Percentiles rank a stretch among this genome's conserved stretches.
Conservation (phyloP, 306 rosid species). For the Rubus parviflorus region DNA sequence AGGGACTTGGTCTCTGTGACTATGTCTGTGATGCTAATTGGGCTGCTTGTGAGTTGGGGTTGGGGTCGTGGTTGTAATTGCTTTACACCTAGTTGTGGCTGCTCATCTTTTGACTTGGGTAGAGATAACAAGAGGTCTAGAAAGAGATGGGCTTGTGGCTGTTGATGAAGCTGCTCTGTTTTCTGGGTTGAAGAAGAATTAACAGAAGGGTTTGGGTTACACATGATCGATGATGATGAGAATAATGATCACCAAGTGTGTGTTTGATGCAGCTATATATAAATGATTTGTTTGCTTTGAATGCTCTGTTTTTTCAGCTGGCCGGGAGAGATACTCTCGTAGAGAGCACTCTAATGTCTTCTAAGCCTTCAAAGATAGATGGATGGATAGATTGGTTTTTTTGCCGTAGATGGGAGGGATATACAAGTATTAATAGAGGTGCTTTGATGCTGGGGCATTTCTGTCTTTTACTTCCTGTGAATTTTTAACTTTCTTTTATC, state of each 20-base stretch:
- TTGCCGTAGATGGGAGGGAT: constrained; percentile 19
- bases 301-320: constrained; percentile 10
- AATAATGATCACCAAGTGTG: neutral
- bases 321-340: constrained; percentile 32
- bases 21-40: constrained; percentile 22
- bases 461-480: neutral
- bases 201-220: constrained; percentile 20
- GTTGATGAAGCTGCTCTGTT: constrained; percentile 16
- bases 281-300: neutral
- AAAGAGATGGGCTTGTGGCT: constrained; percentile 16
- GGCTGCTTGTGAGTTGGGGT: neutral
- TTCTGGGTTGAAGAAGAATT: constrained; percentile 2
- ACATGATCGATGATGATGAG: constrained; percentile 27
- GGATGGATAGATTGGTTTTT: constrained; percentile 16
- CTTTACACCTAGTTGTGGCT: too few species aligned
- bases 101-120: constrained; percentile 11
- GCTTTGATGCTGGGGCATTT: neutral
- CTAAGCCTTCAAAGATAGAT: constrained; percentile 17
- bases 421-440: constrained; percentile 26
- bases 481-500: neutral
- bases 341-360: constrained; percentile 38
- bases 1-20: constrained; percentile 52
- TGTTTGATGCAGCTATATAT: neutral
- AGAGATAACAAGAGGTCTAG: constrained; percentile 13
- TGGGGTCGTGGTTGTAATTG: neutral